Conservation (phyloP, 495 filamentous ascomycete species). For the Penicillium angulare region DNA sequence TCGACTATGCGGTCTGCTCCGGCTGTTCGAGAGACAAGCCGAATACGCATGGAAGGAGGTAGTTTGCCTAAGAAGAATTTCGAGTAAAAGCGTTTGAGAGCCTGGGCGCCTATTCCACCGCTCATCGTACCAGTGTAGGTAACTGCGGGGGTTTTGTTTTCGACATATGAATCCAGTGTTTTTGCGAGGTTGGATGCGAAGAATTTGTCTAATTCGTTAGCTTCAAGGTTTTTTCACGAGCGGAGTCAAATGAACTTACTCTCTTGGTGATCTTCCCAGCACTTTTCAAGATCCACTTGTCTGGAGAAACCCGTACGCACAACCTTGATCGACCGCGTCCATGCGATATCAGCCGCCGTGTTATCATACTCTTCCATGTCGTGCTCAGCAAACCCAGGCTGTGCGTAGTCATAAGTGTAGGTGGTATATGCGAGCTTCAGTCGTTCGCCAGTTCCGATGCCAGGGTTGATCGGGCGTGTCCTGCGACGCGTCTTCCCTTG, state of each 20-base stretch:
- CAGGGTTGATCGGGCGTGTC: constrained; percentile 49
- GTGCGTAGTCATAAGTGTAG: constrained; percentile 48
- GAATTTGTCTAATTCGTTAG: constrained; percentile 39
- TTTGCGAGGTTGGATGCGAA: constrained; percentile 42
- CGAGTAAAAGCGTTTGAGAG: constrained; percentile 70
- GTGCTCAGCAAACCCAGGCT: constrained; percentile 59
- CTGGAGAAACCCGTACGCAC: constrained; percentile 57
- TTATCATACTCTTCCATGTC: constrained; percentile 51
- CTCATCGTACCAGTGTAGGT: constrained; percentile 60
- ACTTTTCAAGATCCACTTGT: constrained; percentile 57
- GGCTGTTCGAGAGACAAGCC: constrained; percentile 68
- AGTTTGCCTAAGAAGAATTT: constrained; percentile 71
- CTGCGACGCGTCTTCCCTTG: constrained; percentile 56
- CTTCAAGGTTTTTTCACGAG: neutral
- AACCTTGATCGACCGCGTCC: constrained; percentile 50
- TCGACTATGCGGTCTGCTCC: constrained; percentile 62
- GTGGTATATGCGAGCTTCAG: constrained; percentile 37
- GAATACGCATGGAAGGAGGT: constrained; percentile 63
- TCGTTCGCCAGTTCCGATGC: constrained; percentile 53
- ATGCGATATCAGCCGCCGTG: constrained; percentile 53
- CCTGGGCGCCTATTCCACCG: constrained; percentile 68
- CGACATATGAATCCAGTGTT: constrained; percentile 54
- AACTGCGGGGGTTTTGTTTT: constrained; percentile 50
- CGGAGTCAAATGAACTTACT: neutral
- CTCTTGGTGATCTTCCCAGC: constrained; percentile 60